These are phyloP conservation scores for Fusarium illudens DNA, from an alignment of 2,329 filamentous ascomycete genomes.

Conservation along the genomic window DNA sequence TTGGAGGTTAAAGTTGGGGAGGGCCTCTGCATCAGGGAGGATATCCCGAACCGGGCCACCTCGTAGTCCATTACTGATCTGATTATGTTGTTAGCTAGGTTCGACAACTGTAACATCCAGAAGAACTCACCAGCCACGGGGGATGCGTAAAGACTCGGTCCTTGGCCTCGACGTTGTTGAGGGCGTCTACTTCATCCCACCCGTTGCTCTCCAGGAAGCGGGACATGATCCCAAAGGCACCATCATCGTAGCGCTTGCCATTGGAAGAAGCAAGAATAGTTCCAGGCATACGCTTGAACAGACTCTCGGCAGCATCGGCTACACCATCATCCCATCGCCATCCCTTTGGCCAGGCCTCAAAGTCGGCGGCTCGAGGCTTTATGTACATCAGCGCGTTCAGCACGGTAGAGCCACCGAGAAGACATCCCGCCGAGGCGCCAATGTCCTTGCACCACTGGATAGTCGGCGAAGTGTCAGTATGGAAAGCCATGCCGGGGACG, in stretches of 20 bases:
- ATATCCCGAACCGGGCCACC: slow-evolving; percentile 76
- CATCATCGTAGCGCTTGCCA: slow-evolving; percentile 70
- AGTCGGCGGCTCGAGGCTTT: slow-evolving; percentile 71
- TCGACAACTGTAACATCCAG: too few relatives aligned
- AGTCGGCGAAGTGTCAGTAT: slow-evolving; percentile 66
- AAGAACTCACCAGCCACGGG: slow-evolving; percentile 59
- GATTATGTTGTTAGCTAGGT: background rate
- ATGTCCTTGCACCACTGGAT: slow-evolving; percentile 37
- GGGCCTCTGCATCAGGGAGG: slow-evolving; percentile 65
- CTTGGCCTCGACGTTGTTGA: slow-evolving; percentile 67
- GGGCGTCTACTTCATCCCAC: slow-evolving; percentile 69
- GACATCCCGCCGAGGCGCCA: slow-evolving; percentile 60
- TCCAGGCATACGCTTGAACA: slow-evolving; percentile 62
- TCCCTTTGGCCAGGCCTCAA: slow-evolving; percentile 73
- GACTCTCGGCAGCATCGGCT: slow-evolving; percentile 62
- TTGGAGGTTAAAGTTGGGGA: slow-evolving; percentile 71
- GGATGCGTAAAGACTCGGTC: slow-evolving; percentile 71
- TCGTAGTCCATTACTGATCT: slow-evolving; percentile 72
- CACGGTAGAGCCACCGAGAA: slow-evolving; percentile 71
- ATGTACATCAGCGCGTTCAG: slow-evolving; percentile 75
- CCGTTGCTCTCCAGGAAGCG: slow-evolving; percentile 66
- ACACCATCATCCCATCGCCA: slow-evolving; percentile 68
- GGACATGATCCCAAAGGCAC: slow-evolving; percentile 70
- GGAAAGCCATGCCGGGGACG: slow-evolving; percentile 73
- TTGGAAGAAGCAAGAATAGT: slow-evolving; percentile 72